Conservation (phyloP, 257 asterid genomes). For the Forsythia viridissima region DNA sequence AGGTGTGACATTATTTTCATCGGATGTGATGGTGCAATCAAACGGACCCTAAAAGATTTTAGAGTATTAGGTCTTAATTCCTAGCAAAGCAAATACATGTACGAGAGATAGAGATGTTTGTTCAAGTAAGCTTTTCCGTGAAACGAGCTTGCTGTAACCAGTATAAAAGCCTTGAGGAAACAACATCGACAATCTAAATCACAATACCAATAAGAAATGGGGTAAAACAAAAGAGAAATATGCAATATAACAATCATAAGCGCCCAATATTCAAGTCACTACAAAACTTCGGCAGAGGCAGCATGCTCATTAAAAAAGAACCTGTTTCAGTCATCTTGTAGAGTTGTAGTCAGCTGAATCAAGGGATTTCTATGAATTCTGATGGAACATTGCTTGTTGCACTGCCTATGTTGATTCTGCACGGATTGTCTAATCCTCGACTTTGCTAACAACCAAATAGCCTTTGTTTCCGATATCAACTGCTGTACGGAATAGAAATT, state of each 20-base stretch:
- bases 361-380: not conserved
- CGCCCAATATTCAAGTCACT: not conserved
- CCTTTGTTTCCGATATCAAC: conserved; percentile 37
- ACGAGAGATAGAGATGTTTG: too few species aligned
- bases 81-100: not conserved
- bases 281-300: not conserved
- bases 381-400: conserved; percentile 6
- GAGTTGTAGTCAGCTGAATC: conserved; percentile 10
- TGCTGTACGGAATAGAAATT: conserved; percentile 34
- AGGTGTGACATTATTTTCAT: too few species aligned
- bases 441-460: conserved; percentile 28
- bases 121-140: not conserved
- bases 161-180: not conserved
- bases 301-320: not conserved
- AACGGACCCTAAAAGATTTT: too few species aligned
- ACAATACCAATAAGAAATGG: not conserved
- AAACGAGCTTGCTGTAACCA: not conserved
- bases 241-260: not conserved
- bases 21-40: too few species aligned
- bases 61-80: too few species aligned
- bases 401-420: conserved; percentile 14
- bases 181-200: not conserved
- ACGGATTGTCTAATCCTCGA: conserved; percentile 22
- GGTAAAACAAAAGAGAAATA: not conserved
- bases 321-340: not conserved